These are phyloP conservation scores for Chalara sp. DNA, from an alignment of 2,329 filamentous ascomycete species.

Conservation along the genomic window DNA sequence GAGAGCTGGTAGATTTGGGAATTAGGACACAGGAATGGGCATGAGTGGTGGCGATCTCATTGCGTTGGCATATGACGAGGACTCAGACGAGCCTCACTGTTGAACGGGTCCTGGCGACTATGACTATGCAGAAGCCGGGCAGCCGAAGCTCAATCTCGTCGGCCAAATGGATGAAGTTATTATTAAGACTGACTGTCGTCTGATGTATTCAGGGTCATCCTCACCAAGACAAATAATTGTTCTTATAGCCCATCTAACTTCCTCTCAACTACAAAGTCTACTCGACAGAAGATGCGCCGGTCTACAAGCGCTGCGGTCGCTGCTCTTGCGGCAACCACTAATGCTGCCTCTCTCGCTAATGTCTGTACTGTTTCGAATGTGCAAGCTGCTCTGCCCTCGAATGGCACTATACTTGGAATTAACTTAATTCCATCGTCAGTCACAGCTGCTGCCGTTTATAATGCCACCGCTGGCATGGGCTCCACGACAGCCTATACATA, in stretches of 20 bases:
- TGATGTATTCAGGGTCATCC: no score
- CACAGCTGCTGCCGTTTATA: slow-evolving; percentile 32
- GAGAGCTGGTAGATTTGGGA: no score
- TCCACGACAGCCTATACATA: slow-evolving; percentile 22
- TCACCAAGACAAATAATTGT: not conserved
- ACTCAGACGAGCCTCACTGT: no score
- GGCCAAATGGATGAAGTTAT: no score
- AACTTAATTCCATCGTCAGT: slow-evolving; percentile 34
- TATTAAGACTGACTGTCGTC: no score
- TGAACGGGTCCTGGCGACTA: no score
- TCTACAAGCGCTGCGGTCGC: slow-evolving; percentile 5
- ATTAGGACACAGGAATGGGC: no score
- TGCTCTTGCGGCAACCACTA: slow-evolving; percentile 22
- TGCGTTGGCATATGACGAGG: no score
- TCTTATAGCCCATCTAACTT: not conserved
- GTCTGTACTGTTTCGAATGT: slow-evolving; percentile 37
- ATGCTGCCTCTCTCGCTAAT: slow-evolving; percentile 31
- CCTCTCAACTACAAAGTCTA: not conserved
- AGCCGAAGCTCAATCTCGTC: no score
- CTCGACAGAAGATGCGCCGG: slow-evolving; percentile 1
- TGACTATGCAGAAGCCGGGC: no score
- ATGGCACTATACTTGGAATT: slow-evolving; percentile 35
- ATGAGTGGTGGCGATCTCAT: no score
- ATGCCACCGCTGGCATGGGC: slow-evolving; percentile 23
- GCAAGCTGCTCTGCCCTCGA: slow-evolving; percentile 34